Base-by-base conservation (phyloP, 129 eudicot genomes). In the Escallonia rubra region DNA sequence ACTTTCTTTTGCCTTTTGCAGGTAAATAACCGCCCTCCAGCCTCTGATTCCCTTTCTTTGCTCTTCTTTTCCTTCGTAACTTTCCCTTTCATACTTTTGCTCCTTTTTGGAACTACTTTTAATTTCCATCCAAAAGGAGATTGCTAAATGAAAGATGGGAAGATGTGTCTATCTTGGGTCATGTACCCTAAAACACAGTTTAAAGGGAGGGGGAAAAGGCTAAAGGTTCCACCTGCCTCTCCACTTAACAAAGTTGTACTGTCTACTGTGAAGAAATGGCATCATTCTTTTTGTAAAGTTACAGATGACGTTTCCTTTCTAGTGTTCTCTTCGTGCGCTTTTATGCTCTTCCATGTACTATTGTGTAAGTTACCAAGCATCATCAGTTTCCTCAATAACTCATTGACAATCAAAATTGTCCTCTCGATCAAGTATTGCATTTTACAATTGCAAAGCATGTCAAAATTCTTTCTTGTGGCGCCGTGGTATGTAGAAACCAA, bases 1-100 rank as follows among this genome's bases (percentile, higher is more conserved):
- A 8, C 16, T 45, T 63, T 6, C 64, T 59, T 61, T 66, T 67
- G 12, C 23, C 60, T 70, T 68, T 72, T 68, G 79, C 90, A 84
- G 90, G 90, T 43, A 84, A 84, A 78, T 84, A 78, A 65, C 55
- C 47, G 40, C 43, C 70, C 15, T 65, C 14, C 48, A 50, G 2
- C 13, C 15, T 5, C 1, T 45, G 23, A 53, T 41, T 66, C 15
- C 10, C 6, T 66, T 38, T 51, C 13, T 13, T 2, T 39, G 11
- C 2, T 1, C n/a, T 38, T 54, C 52, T 72, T 59, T 65, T 57
- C 51, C 52, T 54, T 10, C 6, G 0, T 44, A 68, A 72, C 69
- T 76, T 59, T 47, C 45, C 63, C 49, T 68, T 67, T 47, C 23
- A 10, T 59, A 60, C 38, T 66, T 61, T 34, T 43, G 51, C 34